phyloP scores from a whole-genome alignment of 2,329 filamentous ascomycete species.

The Escovopsis sp. region DNA sequence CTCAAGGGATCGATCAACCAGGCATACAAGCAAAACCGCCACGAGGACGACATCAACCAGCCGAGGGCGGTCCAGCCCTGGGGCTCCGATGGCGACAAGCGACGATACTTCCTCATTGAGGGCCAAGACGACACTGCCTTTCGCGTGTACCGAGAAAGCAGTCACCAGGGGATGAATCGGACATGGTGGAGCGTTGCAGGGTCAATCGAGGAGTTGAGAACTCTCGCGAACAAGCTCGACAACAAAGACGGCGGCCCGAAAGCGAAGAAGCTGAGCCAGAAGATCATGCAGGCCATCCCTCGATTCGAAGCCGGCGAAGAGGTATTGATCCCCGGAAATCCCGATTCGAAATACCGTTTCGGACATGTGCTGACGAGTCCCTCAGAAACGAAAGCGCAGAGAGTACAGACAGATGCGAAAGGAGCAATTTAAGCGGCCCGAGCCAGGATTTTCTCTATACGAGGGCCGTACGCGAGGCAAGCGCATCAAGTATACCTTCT shows the following conservation, averaged over 20 bases:
- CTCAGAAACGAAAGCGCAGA: conserved; percentile 75
- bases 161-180: conserved; percentile 56
- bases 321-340: conserved; percentile 27
- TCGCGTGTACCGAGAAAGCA: conserved; percentile 85
- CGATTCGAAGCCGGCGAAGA: conserved; percentile 90
- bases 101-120: conserved; percentile 87
- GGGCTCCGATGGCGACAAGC: conserved; percentile 80
- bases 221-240: conserved; percentile 60
- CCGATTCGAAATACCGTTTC: too few relatives aligned
- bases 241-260: conserved; percentile 66
- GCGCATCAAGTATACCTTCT: conserved; percentile 91
- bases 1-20: conserved; percentile 72
- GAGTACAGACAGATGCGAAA: conserved; percentile 82
- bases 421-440: conserved; percentile 73
- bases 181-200: conserved; percentile 93
- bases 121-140: conserved; percentile 90
- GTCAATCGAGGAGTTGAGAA: conserved; percentile 70
- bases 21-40: conserved; percentile 75
- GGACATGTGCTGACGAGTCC: too few relatives aligned
- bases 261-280: conserved; percentile 62
- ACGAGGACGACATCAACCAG: conserved; percentile 68
- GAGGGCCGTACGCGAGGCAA: conserved; percentile 94
- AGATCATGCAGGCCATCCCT: conserved; percentile 66
- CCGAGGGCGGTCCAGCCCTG: conserved; percentile 80
- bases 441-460: conserved; percentile 76